Base-by-base conservation (phyloP, 192 early-diverging fungal genomes). In the Gamsiella multidivaricata region DNA sequence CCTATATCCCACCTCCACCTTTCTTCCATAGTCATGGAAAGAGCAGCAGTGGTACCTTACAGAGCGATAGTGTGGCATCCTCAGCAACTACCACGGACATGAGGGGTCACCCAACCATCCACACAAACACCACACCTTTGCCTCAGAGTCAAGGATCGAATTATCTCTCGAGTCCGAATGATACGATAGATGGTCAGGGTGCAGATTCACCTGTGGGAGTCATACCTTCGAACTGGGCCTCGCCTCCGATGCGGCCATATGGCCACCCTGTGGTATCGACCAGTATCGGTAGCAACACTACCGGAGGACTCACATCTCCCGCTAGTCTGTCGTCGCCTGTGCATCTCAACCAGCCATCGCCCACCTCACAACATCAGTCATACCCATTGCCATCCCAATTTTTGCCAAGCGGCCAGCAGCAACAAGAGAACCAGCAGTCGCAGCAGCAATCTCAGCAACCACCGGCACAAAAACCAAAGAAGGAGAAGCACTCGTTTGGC, bases 401-500 rank as follows among this genome's bases (percentile, higher is more conserved):
- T 15, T n/a, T 26, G 29, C 20, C 63, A 53, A 39, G 31, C 31
- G 20, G 11, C 56, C n/a, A 28, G 12, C 26, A 69, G 3, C 66
- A 37, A 39, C 54, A 34, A 12, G 33, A 63, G 20, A 18, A 9
- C 5, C 18, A 33, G 3, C 46, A 22, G 7, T 5, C 41, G 4
- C 55, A 51, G 47, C 37, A 49, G 15, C 70, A 65, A n/a, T 18
- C 15, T 14, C 65, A 57, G 22, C 61, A 50, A 26, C 22, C 36
- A 9, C 59, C 43, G 14, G n/a, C 31, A 22, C 61, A 58, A 22
- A 78, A 78, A 37, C 52, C 59, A 7, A 78, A 78, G 33, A 78
- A 69, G 20, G 74, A 78, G 22, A 68, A 68, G 32, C 65, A 78
- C 36, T 17, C 74, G 6, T 78, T 78, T 55, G 73, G 65, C 50